A percentile compares a stretch with the other conserved stretches of the same genome.
Conservation (phyloP, 1,139 yeast species). For the Hansenula sp. region DNA sequence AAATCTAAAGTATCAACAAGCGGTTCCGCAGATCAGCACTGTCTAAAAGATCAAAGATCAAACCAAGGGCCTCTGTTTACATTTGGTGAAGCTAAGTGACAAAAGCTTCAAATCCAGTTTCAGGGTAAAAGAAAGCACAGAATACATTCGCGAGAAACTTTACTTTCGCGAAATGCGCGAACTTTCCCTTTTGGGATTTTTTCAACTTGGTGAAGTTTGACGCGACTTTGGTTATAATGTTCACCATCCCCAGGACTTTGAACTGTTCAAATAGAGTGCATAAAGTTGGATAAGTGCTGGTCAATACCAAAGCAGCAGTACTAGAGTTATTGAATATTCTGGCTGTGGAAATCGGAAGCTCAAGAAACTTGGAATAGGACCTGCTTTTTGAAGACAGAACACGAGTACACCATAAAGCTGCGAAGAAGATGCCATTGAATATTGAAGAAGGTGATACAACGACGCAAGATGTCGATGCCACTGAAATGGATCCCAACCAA, state of each 20-base stretch:
- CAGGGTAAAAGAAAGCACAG: background rate
- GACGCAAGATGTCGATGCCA: constrained; percentile 12
- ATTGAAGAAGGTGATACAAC: constrained; percentile 1
- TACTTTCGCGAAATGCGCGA: background rate
- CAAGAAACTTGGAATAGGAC: no score
- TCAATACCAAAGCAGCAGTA: no score
- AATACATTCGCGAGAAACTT: background rate
- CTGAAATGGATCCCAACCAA: constrained; percentile 10
- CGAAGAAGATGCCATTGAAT: background rate
- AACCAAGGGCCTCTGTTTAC: background rate
- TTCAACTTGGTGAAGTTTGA: background rate
- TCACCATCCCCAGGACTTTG: no score
- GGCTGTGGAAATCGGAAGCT: no score
- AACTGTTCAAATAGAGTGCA: no score
- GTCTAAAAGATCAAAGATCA: background rate
- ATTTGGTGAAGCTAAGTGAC: background rate
- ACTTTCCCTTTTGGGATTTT: background rate
- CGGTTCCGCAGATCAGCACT: no score
- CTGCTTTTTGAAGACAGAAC: no score
- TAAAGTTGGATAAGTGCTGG: background rate
- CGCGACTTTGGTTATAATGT: background rate
- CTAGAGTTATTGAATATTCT: no score
- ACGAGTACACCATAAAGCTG: no score
- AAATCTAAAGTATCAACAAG: no score
- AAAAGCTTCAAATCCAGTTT: background rate